Evolutionary conservation across 2,329 filamentous ascomycete species (phyloP).

Genomic region (Alternaria brassicicola): DNA sequence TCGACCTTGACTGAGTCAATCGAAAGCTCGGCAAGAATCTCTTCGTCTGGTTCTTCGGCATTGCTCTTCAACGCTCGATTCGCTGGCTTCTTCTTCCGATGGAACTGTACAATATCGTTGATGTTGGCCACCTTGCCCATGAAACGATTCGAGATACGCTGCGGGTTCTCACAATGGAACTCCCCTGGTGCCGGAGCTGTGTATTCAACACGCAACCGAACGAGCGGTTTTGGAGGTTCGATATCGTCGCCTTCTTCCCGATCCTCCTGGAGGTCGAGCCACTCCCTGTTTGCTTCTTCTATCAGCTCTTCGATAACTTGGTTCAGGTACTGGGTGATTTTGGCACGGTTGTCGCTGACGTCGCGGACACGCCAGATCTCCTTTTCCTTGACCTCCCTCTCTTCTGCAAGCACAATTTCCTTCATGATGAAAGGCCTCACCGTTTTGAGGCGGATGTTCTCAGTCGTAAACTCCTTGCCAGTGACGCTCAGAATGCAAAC

Average conservation of each 20-base stretch:
- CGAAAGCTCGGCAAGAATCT: constrained; percentile 64
- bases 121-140: constrained; percentile 89
- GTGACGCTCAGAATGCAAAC: constrained; percentile 85
- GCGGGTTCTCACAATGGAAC: constrained; percentile 93
- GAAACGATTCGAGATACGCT: constrained; percentile 93
- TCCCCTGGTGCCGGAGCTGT: constrained; percentile 81
- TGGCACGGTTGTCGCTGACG: constrained; percentile 80
- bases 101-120: constrained; percentile 91
- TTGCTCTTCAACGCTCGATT: constrained; percentile 57
- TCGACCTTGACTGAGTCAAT: constrained; percentile 86
- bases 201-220: constrained; percentile 90
- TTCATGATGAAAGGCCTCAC: constrained; percentile 89
- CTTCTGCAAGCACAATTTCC: constrained; percentile 78
- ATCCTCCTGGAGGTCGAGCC: constrained; percentile 72
- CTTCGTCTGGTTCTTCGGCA: constrained; percentile 67
- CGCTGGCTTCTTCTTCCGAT: constrained; percentile 77
- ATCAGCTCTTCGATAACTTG: constrained; percentile 85
- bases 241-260: constrained; percentile 60
- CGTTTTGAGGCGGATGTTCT: constrained; percentile 82
- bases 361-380: constrained; percentile 80
- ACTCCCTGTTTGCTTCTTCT: constrained; percentile 78
- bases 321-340: constrained; percentile 79
- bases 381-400: constrained; percentile 76
- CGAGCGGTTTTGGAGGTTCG: constrained; percentile 76
- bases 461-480: constrained; percentile 78